These are phyloP conservation scores for Cutaneotrichosporon daszewskae DNA, from an alignment of 1,284 basidiomycete genomes.

Conservation along the genomic window DNA sequence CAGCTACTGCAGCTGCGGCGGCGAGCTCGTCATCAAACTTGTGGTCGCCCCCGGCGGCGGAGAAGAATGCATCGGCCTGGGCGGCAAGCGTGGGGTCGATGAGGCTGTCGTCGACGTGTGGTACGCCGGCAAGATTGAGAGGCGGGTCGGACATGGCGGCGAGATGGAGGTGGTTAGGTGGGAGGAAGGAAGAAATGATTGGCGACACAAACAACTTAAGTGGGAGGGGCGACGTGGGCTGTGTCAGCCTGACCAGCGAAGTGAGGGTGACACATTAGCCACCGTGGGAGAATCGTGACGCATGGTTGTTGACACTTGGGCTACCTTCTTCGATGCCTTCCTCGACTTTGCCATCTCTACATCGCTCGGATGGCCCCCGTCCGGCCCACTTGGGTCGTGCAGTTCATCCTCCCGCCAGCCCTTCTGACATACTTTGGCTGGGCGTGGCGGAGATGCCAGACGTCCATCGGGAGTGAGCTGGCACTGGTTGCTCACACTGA, in stretches of 20 bases:
- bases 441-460: constrained; percentile 25
- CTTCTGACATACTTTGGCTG: constrained; percentile 32
- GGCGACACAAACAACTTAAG: neutral
- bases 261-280: too few relatives aligned
- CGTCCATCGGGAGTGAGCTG: constrained; percentile 23
- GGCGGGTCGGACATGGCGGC: constrained; percentile 11
- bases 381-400: constrained; percentile 6
- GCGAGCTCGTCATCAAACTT: constrained; percentile 20
- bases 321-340: too few relatives aligned
- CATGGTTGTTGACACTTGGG: neutral
- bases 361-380: too few relatives aligned
- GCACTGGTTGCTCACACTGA: neutral
- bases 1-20: constrained; percentile 15
- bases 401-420: constrained; percentile 34
- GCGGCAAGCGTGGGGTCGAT: constrained; percentile 15
- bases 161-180: neutral
- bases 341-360: too few relatives aligned
- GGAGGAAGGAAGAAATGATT: constrained; percentile 4
- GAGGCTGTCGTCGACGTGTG: constrained; percentile 15
- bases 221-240: neutral
- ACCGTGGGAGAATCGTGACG: neutral
- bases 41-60: constrained; percentile 1
- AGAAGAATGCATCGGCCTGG: constrained; percentile 13
- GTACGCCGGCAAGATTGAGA: constrained; percentile 19
- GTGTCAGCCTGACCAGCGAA: neutral